Conservation (phyloP, 164 flowering plant genomes). For the Dillenia suffruticosa region DNA sequence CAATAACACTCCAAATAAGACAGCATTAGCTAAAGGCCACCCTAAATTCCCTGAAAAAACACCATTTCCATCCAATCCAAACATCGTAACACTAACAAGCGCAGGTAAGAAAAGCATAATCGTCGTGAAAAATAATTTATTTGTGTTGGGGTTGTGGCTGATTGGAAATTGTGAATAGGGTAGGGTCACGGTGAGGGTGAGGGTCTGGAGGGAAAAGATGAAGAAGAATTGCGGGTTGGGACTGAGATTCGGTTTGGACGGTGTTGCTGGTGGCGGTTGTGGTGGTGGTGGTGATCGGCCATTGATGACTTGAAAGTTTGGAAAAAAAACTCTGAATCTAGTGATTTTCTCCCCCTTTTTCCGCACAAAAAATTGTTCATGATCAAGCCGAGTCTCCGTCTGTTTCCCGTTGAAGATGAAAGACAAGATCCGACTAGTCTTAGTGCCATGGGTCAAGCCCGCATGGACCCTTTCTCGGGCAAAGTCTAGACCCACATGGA, state of each 20-base stretch:
- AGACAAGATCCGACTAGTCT: too few species aligned
- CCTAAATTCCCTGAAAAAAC: constrained; percentile 47
- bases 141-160: constrained; percentile 49
- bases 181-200: constrained; percentile 26
- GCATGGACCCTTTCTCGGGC: too few species aligned
- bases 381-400: too few species aligned
- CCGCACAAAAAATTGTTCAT: too few species aligned
- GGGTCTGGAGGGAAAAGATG: constrained; percentile 12
- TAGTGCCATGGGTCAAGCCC: too few species aligned
- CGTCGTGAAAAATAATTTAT: constrained; percentile 64
- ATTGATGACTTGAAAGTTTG: constrained; percentile 2
- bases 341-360: too few species aligned
- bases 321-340: too few species aligned
- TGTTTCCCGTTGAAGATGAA: too few species aligned
- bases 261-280: constrained; percentile 45
- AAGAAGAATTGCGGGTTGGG: constrained; percentile 43
- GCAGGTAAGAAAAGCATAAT: constrained; percentile 68
- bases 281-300: constrained; percentile 49
- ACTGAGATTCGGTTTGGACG: constrained; percentile 62
- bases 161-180: constrained; percentile 27
- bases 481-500: too few species aligned
- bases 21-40: constrained; percentile 87
- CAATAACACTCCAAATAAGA: constrained; percentile 87
- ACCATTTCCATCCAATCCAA: constrained; percentile 34
- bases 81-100: constrained; percentile 42